phyloP scores from a whole-genome alignment of 2,329 filamentous ascomycete species.

The Pseudogymnoascus destructans region DNA sequence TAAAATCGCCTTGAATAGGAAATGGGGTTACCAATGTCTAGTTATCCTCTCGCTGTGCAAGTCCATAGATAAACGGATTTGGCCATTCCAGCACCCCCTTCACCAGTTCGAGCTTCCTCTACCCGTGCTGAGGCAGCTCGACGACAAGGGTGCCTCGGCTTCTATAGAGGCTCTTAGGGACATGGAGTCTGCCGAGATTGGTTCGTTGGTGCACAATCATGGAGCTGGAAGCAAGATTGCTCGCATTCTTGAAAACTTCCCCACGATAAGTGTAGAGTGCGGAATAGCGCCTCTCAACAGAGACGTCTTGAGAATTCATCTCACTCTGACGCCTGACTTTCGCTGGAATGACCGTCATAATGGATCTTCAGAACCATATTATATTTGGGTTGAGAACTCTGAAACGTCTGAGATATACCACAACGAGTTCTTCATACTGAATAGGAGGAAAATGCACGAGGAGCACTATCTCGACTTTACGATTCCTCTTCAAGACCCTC shows the following conservation, averaged over 20 bases:
- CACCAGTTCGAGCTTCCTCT: constrained; percentile 87
- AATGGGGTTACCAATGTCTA: constrained; percentile 91
- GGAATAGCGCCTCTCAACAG: constrained; percentile 93
- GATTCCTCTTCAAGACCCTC: constrained; percentile 82
- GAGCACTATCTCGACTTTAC: constrained; percentile 98
- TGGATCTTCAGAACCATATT: constrained; percentile 90
- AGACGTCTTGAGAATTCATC: constrained; percentile 82
- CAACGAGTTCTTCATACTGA: constrained; percentile 92
- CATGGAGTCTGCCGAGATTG: constrained; percentile 87
- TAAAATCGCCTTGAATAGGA: constrained; percentile 89
- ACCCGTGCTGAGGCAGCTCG: constrained; percentile 70
- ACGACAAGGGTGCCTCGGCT: constrained; percentile 58
- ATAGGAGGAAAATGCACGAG: constrained; percentile 76
- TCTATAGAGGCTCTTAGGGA: constrained; percentile 78
- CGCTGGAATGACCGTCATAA: constrained; percentile 89
- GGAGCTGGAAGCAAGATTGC: constrained; percentile 72
- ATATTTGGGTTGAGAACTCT: constrained; percentile 98
- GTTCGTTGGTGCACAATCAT: constrained; percentile 79
- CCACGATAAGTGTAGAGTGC: constrained; percentile 77
- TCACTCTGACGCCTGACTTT: constrained; percentile 81
- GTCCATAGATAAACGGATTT: constrained; percentile 90
- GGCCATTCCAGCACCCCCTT: constrained; percentile 89
- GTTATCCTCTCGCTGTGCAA: constrained; percentile 87
- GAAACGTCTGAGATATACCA: constrained; percentile 97
- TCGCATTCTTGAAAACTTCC: constrained; percentile 78